Percentiles rank a stretch among this genome's conserved stretches.
Conservation (phyloP, 2,329 filamentous ascomycete species). For the Fusarium sororula region DNA sequence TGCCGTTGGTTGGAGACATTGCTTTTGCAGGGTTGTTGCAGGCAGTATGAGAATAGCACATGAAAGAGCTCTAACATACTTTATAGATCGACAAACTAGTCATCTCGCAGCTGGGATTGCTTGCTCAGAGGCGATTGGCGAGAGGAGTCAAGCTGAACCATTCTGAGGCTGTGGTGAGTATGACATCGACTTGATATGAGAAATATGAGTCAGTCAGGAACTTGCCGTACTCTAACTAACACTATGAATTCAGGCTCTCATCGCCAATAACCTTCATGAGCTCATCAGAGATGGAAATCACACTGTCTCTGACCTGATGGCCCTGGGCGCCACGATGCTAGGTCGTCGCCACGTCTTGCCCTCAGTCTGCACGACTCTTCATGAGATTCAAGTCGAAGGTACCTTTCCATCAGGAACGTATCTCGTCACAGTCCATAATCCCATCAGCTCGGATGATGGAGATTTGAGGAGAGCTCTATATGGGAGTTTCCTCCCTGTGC, state of each 20-base stretch:
- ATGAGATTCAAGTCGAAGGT: constrained; percentile 91
- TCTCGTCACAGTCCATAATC: constrained; percentile 92
- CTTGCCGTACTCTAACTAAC: constrained; percentile 6
- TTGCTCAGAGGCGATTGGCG: constrained; percentile 88
- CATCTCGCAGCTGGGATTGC: constrained; percentile 86
- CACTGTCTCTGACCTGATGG: constrained; percentile 92
- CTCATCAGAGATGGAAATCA: constrained; percentile 96
- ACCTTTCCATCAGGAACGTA: constrained; percentile 93
- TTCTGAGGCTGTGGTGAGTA: constrained; percentile 79
- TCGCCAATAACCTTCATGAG: constrained; percentile 91
- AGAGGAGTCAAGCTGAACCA: constrained; percentile 91
- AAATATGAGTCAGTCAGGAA: not conserved
- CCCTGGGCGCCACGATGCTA: constrained; percentile 88
- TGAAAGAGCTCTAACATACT: constrained; percentile 17
- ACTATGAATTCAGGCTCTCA: constrained; percentile 67
- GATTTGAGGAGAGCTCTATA: constrained; percentile 89
- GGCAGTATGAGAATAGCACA: not conserved
- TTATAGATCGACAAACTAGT: constrained; percentile 91
- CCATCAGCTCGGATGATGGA: constrained; percentile 85
- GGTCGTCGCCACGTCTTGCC: constrained; percentile 91
- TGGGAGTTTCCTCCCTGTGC: constrained; percentile 88
- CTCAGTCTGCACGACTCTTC: constrained; percentile 79
- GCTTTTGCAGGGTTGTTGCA: constrained; percentile 33
- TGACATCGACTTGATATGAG: not conserved
- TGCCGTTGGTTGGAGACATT: constrained; percentile 16